These are phyloP conservation scores for Agaricus sinodeliciosus DNA, from an alignment of 768 basidiomycete species.

Conservation along the genomic window DNA sequence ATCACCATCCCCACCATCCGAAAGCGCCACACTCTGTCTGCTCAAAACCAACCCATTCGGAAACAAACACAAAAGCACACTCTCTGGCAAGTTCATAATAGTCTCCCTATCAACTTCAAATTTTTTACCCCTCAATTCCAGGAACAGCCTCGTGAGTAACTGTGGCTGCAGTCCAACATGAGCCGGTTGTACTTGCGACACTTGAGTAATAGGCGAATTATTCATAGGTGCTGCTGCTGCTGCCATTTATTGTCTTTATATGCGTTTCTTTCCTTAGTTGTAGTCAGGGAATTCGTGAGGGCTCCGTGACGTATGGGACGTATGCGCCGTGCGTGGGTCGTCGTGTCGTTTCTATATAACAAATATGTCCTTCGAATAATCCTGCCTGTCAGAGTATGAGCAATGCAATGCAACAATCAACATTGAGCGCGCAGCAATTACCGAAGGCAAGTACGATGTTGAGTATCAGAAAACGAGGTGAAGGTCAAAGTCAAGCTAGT, in stretches of 20 bases:
- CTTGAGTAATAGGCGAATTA: constrained; percentile 52
- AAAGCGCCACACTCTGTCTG: constrained; percentile 71
- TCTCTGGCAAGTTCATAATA: constrained; percentile 97
- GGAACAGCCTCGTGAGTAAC: constrained; percentile 79
- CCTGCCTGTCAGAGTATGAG: neutral
- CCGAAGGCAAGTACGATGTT: neutral
- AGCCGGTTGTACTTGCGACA: constrained; percentile 58
- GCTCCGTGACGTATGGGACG: too few relatives aligned
- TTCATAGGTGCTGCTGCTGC: constrained; percentile 18
- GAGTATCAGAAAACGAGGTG: neutral
- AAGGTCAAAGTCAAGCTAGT: neutral
- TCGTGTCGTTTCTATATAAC: too few relatives aligned
- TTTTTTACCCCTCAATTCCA: constrained; percentile 87
- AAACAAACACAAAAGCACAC: constrained; percentile 91
- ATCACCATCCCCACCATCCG: constrained; percentile 56
- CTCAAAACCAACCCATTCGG: constrained; percentile 95
- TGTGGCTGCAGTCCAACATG: constrained; percentile 78
- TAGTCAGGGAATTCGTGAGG: too few relatives aligned
- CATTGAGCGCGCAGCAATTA: constrained; percentile 3
- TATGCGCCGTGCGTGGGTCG: too few relatives aligned
- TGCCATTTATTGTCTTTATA: neutral
- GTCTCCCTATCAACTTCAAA: constrained; percentile 97
- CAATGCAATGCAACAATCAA: neutral
- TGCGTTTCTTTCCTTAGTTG: too few relatives aligned
- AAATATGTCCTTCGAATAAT: too few relatives aligned